These are phyloP conservation scores for Galerina marginata DNA, from an alignment of 768 basidiomycete species.

Conservation along the genomic window DNA sequence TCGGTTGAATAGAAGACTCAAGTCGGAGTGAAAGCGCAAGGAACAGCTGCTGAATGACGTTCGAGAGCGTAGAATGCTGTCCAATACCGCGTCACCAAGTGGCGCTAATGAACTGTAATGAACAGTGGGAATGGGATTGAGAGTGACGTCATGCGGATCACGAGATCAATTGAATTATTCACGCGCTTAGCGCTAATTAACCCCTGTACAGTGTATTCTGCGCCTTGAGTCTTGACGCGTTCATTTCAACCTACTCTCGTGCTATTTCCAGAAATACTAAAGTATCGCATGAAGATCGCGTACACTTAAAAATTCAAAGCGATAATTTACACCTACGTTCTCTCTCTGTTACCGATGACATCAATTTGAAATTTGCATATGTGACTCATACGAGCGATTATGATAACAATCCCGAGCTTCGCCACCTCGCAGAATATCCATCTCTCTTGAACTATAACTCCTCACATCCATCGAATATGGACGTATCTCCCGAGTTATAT, in stretches of 20 bases:
- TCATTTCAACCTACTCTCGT: too few species aligned
- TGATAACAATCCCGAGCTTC: not conserved
- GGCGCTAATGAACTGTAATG: not conserved
- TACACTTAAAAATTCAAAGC: too few species aligned
- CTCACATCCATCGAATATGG: not conserved
- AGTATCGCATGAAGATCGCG: too few species aligned
- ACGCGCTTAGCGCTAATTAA: too few species aligned
- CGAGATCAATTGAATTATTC: not conserved
- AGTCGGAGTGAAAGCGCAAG: too few species aligned
- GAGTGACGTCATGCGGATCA: not conserved
- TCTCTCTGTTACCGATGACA: not conserved
- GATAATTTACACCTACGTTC: too few species aligned
- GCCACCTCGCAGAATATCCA: not conserved
- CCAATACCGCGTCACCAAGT: conserved; percentile 7
- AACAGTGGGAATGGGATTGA: not conserved
- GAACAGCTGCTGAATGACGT: conserved; percentile 4
- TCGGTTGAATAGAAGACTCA: not conserved
- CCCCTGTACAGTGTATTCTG: too few species aligned
- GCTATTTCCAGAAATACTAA: too few species aligned
- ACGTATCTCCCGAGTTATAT: conserved; percentile 22
- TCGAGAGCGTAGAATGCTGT: not conserved
- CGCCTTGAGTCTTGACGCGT: too few species aligned
- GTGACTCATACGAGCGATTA: not conserved
- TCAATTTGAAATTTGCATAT: not conserved
- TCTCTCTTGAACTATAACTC: not conserved